These are phyloP conservation scores for Talaromyces sp. DNA, from an alignment of 2,329 filamentous ascomycete genomes.

Conservation along the genomic window DNA sequence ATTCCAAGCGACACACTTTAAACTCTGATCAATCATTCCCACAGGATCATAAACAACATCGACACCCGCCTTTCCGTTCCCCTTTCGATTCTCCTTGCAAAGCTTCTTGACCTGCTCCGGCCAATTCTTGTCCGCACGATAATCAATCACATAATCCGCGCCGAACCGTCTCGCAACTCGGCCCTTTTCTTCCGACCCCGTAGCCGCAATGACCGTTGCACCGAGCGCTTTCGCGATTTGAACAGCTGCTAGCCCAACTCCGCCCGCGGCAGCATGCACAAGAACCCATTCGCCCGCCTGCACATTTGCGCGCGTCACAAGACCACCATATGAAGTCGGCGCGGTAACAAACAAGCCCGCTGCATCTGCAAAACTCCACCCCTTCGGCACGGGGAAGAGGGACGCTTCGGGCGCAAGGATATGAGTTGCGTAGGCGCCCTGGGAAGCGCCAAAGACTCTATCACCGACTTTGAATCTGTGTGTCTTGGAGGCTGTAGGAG, in stretches of 20 bases:
- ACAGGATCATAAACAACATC: conserved; percentile 96
- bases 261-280: conserved; percentile 87
- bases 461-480: conserved; percentile 72
- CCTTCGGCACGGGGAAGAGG: conserved; percentile 70
- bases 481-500: conserved; percentile 51
- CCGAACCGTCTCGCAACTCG: conserved; percentile 75
- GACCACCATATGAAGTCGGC: conserved; percentile 80
- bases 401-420: conserved; percentile 63
- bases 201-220: conserved; percentile 89
- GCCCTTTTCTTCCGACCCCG: conserved; percentile 74
- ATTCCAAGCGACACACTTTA: conserved; percentile 93
- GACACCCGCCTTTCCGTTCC: conserved; percentile 64
- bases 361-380: conserved; percentile 80
- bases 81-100: conserved; percentile 52
- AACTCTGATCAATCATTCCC: conserved; percentile 78
- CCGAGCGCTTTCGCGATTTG: conserved; percentile 91
- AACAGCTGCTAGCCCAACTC: conserved; percentile 85
- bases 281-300: conserved; percentile 81
- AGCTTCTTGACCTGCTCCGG: conserved; percentile 69
- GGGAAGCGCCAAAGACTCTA: conserved; percentile 78
- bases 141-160: conserved; percentile 79
- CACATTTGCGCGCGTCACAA: conserved; percentile 73
- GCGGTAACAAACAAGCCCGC: conserved; percentile 89
- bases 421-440: conserved; percentile 81
- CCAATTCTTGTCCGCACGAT: conserved; percentile 59